Conservation (phyloP, 768 basidiomycete genomes). For the Tylopilus felleus region DNA sequence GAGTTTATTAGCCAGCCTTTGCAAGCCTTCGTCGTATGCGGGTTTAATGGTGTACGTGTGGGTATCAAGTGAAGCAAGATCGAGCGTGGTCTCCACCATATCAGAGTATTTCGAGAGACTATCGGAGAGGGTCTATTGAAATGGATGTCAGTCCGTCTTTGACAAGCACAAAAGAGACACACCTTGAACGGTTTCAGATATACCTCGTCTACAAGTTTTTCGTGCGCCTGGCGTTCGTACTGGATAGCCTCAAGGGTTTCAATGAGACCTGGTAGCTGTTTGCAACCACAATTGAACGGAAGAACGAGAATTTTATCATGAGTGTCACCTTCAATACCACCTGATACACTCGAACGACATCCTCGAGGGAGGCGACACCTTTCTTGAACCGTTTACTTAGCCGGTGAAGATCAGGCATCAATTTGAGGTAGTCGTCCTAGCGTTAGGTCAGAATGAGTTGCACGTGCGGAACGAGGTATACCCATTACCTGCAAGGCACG, state of each 20-base stretch:
- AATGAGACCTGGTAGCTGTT: slow-evolving; percentile 72
- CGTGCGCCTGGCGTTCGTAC: slow-evolving; percentile 44
- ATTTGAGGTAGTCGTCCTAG: slow-evolving; percentile 82
- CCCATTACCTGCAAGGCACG: slow-evolving; percentile 66
- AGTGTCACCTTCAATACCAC: slow-evolving; percentile 71
- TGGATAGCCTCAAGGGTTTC: slow-evolving; percentile 54
- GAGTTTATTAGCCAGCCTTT: slow-evolving; percentile 66
- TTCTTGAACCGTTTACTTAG: slow-evolving; percentile 91
- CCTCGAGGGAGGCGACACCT: slow-evolving; percentile 79
- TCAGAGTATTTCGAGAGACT: slow-evolving; percentile 78
- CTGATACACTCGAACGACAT: slow-evolving; percentile 95
- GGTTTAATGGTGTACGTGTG: slow-evolving; percentile 92
- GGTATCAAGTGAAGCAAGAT: slow-evolving; percentile 77
- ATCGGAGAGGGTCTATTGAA: slow-evolving; percentile 53
- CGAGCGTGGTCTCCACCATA: slow-evolving; percentile 96
- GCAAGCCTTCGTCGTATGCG: slow-evolving; percentile 78
- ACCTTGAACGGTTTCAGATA: slow-evolving; percentile 67
- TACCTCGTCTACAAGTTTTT: slow-evolving; percentile 57
- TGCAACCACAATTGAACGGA: background rate
- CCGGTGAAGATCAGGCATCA: slow-evolving; percentile 92
- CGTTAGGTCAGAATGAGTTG: slow-evolving; percentile 1
- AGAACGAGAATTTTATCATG: background rate
- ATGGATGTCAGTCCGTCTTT: background rate
- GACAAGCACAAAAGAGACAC: slow-evolving; percentile 7
- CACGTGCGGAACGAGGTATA: background rate